These are phyloP conservation scores for Sphaerulina populicola DNA, from an alignment of 2,329 filamentous ascomycete species.

Conservation along the genomic window DNA sequence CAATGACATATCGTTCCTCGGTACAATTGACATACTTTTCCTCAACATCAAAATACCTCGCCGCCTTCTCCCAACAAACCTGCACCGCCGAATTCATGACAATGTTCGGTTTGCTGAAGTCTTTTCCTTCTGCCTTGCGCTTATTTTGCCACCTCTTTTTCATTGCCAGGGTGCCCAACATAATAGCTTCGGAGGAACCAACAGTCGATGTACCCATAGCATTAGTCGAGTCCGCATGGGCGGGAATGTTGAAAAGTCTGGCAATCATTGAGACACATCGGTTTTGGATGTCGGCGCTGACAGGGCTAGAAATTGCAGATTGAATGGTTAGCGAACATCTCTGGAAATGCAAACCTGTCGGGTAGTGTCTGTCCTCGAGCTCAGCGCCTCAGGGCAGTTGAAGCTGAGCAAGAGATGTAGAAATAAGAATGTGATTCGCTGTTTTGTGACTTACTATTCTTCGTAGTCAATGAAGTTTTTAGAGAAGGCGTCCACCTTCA, in stretches of 20 bases:
- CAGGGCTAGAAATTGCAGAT: background rate
- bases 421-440: background rate
- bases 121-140: conserved; percentile 73
- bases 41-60: conserved; percentile 60
- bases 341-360: too few relatives aligned
- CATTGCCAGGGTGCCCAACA: conserved; percentile 79
- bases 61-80: conserved; percentile 88
- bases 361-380: too few relatives aligned
- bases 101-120: conserved; percentile 74
- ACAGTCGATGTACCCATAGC: conserved; percentile 82
- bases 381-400: too few relatives aligned
- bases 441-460: conserved; percentile 42
- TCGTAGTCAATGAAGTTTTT: conserved; percentile 71
- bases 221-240: conserved; percentile 46
- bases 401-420: too few relatives aligned
- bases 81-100: conserved; percentile 95
- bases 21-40: conserved; percentile 69
- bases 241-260: conserved; percentile 73
- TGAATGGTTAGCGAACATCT: too few relatives aligned
- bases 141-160: conserved; percentile 90
- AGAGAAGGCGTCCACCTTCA: conserved; percentile 61
- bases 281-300: conserved; percentile 57
- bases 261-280: conserved; percentile 71
- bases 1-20: conserved; percentile 53
- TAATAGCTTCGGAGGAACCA: conserved; percentile 82